Base-by-base conservation (phyloP, 1,139 yeast genomes). In the Spathaspora sp. region DNA sequence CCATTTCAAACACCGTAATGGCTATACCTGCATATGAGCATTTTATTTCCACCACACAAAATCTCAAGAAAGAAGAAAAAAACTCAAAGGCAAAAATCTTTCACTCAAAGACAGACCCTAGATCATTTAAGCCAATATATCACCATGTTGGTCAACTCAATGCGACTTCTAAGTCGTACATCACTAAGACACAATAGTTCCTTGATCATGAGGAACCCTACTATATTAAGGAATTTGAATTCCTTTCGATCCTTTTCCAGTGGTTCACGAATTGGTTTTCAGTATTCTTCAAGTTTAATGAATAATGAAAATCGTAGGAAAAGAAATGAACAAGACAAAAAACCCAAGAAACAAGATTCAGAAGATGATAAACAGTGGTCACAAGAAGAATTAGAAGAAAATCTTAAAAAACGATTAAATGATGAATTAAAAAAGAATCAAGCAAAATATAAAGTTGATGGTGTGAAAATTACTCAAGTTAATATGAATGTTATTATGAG, bases 391-490 rank as follows among this genome's bases (percentile, higher is more conserved):
- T n/a, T 50, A 39, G 44, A 52, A 43, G 45, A 51, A 15, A 46
- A 48, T 50, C 48, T 33, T 33, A 11, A 33, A 16, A 15, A n/a
- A n/a, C n/a, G 16, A 8, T 6, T 33, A 4, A 33, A 49, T 17
- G 51, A 54, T 31, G 62, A 63, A 33, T 52, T 69, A 46, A 64
- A 64, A 54, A 64, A 68, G 48, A 62, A 67, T 51, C 59, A 65
- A 47, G 69, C 72, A 4, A 60, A 63, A 41, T 43, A 62, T 13
- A 65, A 68, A 47, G 55, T 64, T 9, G 61, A 65, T 41, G 65
- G 71, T 44, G 49, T 72, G 42, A 72, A 70, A 52, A 58, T 72
- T 9, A 59, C 60, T 51, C 60, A 61, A 42, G 40, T 68, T 24
- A 68, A 68, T 43, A 55, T 57, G 37, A 60, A 42, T 13, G 2